Evolutionary conservation across 805 yeast species (phyloP).

Genomic region (Saccharomycopsis malanga): DNA sequence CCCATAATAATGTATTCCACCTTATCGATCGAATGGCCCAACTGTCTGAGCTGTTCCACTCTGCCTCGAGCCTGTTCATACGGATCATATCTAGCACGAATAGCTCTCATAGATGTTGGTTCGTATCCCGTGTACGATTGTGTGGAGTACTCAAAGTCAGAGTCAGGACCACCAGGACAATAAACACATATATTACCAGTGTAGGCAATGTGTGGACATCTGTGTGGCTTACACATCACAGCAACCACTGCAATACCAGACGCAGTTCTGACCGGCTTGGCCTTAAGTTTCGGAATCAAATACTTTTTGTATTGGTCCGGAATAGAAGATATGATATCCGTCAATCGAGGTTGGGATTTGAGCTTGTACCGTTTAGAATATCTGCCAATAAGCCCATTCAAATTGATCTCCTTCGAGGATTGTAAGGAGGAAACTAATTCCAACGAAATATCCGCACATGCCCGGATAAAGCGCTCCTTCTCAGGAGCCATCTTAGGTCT

Average conservation of each 20-base stretch:
- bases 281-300: slow-evolving; percentile 85
- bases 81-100: slow-evolving; percentile 95
- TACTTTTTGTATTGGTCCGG: slow-evolving; percentile 95
- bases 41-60: slow-evolving; percentile 87
- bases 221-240: slow-evolving; percentile 97
- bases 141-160: slow-evolving; percentile 95
- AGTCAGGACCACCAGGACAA: slow-evolving; percentile 99
- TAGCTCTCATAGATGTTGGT: slow-evolving; percentile 99
- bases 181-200: slow-evolving; percentile 98
- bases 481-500: slow-evolving; percentile 64
- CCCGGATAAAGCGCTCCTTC: slow-evolving; percentile 84
- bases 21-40: slow-evolving; percentile 95
- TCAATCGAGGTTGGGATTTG: slow-evolving; percentile 86
- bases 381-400: slow-evolving; percentile 82
- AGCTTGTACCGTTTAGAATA: slow-evolving; percentile 86
- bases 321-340: slow-evolving; percentile 90
- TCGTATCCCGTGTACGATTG: slow-evolving; percentile 98
- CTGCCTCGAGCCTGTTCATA: slow-evolving; percentile 98
- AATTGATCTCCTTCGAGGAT: slow-evolving; percentile 69
- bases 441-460: slow-evolving; percentile 86
- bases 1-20: slow-evolving; percentile 99
- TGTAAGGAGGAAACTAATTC: slow-evolving; percentile 77
- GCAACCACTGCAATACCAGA: slow-evolving; percentile 99
- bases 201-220: slow-evolving; percentile 98
- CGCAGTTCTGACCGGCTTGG: slow-evolving; percentile 98